Conservation (phyloP, 495 filamentous ascomycete species). For the Aspergillus nidulans region DNA sequence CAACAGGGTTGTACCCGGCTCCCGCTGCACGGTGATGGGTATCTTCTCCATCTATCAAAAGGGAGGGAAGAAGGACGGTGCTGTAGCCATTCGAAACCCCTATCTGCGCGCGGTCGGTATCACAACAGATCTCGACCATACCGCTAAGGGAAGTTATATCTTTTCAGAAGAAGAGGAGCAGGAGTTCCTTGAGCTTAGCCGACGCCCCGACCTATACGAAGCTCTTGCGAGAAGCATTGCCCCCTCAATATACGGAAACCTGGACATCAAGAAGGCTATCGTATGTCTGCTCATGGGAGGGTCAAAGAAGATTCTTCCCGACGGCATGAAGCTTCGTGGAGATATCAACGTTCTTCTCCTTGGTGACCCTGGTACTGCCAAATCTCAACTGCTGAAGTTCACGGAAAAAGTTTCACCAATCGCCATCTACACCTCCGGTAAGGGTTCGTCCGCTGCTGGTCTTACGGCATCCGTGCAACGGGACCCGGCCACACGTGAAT, state of each 20-base stretch:
- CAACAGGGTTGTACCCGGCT: constrained; percentile 93
- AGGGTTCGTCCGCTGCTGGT: constrained; percentile 97
- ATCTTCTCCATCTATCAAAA: constrained; percentile 97
- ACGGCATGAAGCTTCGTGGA: constrained; percentile 96
- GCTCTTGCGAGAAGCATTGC: constrained; percentile 90
- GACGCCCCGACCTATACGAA: constrained; percentile 86
- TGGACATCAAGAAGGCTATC: constrained; percentile 98
- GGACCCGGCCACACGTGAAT: constrained; percentile 86
- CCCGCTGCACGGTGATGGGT: constrained; percentile 91
- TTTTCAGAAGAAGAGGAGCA: constrained; percentile 98
- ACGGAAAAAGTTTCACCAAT: constrained; percentile 96
- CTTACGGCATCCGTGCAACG: constrained; percentile 96
- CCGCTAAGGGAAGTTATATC: constrained; percentile 74
- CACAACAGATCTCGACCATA: constrained; percentile 83
- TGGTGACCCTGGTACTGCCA: constrained; percentile 97
- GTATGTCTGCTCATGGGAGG: constrained; percentile 91
- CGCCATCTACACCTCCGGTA: constrained; percentile 98
- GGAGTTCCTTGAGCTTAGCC: constrained; percentile 90
- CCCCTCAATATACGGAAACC: constrained; percentile 94
- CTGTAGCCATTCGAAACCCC: constrained; percentile 91
- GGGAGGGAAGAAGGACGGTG: constrained; percentile 75
- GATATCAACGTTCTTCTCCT: constrained; percentile 98
- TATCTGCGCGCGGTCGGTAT: constrained; percentile 96
- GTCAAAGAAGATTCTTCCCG: constrained; percentile 96
- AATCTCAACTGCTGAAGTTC: constrained; percentile 96